Conservation (phyloP, 23 red algal genomes). For the Gracilaria caudata region DNA sequence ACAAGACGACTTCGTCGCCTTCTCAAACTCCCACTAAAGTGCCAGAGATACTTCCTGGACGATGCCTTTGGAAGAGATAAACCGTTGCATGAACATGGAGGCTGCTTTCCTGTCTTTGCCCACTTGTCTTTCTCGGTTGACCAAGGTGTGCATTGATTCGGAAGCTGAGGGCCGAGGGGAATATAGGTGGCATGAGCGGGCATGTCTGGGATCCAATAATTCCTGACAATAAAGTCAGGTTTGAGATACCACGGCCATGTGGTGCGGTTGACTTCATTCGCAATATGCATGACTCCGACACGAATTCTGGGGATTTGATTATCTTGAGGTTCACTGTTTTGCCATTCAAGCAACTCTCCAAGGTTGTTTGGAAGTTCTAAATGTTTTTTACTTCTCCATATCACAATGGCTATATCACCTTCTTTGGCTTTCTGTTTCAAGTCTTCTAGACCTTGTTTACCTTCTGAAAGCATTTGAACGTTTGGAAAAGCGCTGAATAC, state of each 20-base stretch:
- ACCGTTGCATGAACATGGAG: neutral
- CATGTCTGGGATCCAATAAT: conserved; percentile 49
- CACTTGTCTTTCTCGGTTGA: conserved; percentile 17
- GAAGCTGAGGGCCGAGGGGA: conserved; percentile 37
- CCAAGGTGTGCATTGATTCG: conserved; percentile 24
- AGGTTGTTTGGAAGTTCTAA: conserved; percentile 9
- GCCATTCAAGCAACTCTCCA: neutral
- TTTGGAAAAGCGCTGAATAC: conserved; percentile 41
- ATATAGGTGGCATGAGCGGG: conserved; percentile 24
- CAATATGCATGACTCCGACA: conserved; percentile 32
- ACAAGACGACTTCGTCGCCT: conserved; percentile 16
- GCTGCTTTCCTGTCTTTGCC: neutral
- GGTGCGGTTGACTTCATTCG: conserved; percentile 40
- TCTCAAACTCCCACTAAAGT: conserved; percentile 45
- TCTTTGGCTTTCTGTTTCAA: conserved; percentile 1
- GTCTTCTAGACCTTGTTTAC: neutral
- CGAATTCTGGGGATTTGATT: neutral
- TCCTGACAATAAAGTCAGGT: conserved; percentile 25
- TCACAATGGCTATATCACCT: conserved; percentile 12
- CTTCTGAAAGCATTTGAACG: neutral
- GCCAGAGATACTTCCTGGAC: conserved; percentile 29
- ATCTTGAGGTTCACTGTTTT: neutral
- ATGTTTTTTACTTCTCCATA: conserved; percentile 46
- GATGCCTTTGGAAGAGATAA: neutral
- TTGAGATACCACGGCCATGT: conserved; percentile 16